Base-by-base conservation (phyloP, 306 rosid species). In the Cucumis hystrix region DNA sequence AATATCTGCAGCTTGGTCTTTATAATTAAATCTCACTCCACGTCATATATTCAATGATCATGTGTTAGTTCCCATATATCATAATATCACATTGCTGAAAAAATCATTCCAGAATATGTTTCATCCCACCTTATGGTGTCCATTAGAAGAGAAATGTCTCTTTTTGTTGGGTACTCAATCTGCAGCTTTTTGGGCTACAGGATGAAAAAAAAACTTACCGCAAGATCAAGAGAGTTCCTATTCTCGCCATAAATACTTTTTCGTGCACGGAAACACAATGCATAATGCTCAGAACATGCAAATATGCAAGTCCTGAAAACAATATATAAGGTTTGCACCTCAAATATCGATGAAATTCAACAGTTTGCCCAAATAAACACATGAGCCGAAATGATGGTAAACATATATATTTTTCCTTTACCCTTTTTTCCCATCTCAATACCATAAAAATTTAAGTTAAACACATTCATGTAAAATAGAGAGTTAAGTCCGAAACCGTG, bases 391-490 rank as follows among this genome's bases (percentile, higher is more conserved):
- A 41, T 16, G 55, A 40, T 41, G 72, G 72, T 65, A 18, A 67
- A 41, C 47, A 18, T 66, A 17, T 67, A 10, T 40, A 10, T 41
- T n/a, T 41, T 41, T 20, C 33, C 54, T 20, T 66, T 66, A 4
- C 25, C 45, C 71, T n/a, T 66, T n/a, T 67, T 67, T 52, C 47
- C 47, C 74, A 67, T 67, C 74, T 67, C 28, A 4, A 67, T 20
- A 67, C 0, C 52, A 41, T 10, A 41, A 67, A 41, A 9, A 10
- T 39, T 67, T 39, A 37, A 65, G 51, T 17, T 39, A 65, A 65
- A 65, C 56, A 43, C 76, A 72, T 72, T 49, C 76, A 72, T 59
- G 61, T 72, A 72, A 49, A 49, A 72, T 41, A 41, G 55, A 65
- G 74, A 67, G 74, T 67, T 18, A 67, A 39, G 78, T 58, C 68